A percentile compares a stretch with the other conserved stretches of the same genome.
Evolutionary conservation across 768 basidiomycete genomes (phyloP).

Genomic region (Kwoniella sp.): DNA sequence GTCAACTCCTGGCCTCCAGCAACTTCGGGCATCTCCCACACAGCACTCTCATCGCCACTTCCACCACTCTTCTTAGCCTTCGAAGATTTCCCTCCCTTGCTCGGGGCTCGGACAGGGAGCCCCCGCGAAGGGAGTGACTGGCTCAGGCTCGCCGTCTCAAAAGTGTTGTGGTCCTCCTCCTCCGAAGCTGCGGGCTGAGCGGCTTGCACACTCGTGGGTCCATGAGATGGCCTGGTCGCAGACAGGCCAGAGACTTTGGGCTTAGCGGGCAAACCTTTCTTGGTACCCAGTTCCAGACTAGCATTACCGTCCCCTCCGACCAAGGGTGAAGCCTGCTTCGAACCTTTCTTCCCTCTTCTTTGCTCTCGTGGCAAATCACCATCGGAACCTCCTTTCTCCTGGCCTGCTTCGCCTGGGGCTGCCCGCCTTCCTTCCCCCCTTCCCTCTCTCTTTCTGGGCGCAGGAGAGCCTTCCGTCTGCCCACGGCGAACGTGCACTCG

Average conservation of each 20-base stretch:
- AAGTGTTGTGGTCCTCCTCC: neutral
- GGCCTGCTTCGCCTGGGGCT: neutral
- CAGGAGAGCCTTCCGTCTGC: conserved; percentile 4
- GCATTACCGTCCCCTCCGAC: neutral
- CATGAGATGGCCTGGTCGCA: neutral
- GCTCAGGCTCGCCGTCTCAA: conserved; percentile 14
- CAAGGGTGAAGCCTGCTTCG: neutral
- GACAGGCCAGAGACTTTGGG: conserved; percentile 10
- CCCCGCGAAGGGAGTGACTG: conserved; percentile 19
- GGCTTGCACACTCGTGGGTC: neutral
- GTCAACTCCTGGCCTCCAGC: conserved; percentile 36
- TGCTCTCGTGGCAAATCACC: conserved; percentile 2
- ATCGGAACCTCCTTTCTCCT: conserved; percentile 5
- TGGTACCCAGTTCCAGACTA: neutral
- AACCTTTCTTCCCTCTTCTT: conserved; percentile 13
- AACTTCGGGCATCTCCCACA: conserved; percentile 45
- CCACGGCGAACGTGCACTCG: neutral
- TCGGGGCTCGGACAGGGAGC: too few relatives aligned
- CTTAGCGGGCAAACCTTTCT: conserved; percentile 5
- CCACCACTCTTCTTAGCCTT: conserved; percentile 21
- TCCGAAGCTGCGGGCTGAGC: neutral
- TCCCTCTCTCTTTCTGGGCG: conserved; percentile 3
- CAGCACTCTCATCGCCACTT: conserved; percentile 38
- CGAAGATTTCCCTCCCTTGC: conserved; percentile 9
- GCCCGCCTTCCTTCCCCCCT: neutral